phyloP scores from a whole-genome alignment of 768 basidiomycete genomes.

The Rhodotorula taiwanensis region DNA sequence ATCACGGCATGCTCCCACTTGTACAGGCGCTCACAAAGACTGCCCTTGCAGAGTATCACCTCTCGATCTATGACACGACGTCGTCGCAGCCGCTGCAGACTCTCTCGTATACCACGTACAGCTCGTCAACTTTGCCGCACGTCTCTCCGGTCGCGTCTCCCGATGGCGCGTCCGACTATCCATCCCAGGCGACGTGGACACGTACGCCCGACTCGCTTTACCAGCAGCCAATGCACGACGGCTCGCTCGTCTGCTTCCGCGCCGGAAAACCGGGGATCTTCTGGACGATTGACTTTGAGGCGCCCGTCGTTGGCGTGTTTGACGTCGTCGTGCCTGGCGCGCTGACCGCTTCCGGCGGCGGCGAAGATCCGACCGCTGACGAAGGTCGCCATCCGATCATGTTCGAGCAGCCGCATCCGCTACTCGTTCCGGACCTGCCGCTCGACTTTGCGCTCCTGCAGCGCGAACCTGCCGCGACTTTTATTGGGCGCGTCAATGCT shows the following conservation, averaged over 20 bases:
- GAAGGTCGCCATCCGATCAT: conserved; percentile 18
- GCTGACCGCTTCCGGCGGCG: no score
- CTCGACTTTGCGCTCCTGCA: conserved; percentile 46
- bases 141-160: neutral
- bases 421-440: conserved; percentile 57
- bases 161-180: conserved; percentile 1
- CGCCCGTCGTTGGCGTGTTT: conserved; percentile 61
- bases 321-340: conserved; percentile 55
- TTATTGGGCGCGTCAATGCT: conserved; percentile 61
- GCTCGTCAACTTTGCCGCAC: conserved; percentile 50
- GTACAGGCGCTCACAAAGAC: no score
- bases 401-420: conserved; percentile 41
- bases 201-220: conserved; percentile 72
- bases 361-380: no score
- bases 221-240: conserved; percentile 71
- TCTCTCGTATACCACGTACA: conserved; percentile 82
- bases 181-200: conserved; percentile 64
- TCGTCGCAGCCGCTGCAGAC: conserved; percentile 57
- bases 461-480: conserved; percentile 54
- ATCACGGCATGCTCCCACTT: no score
- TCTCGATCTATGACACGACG: conserved; percentile 68
- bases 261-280: conserved; percentile 35
- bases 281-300: conserved; percentile 37
- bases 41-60: conserved; percentile 65
- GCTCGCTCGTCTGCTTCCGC: conserved; percentile 68